Base-by-base conservation (phyloP, 495 filamentous ascomycete species). In the Letharia columbiana region DNA sequence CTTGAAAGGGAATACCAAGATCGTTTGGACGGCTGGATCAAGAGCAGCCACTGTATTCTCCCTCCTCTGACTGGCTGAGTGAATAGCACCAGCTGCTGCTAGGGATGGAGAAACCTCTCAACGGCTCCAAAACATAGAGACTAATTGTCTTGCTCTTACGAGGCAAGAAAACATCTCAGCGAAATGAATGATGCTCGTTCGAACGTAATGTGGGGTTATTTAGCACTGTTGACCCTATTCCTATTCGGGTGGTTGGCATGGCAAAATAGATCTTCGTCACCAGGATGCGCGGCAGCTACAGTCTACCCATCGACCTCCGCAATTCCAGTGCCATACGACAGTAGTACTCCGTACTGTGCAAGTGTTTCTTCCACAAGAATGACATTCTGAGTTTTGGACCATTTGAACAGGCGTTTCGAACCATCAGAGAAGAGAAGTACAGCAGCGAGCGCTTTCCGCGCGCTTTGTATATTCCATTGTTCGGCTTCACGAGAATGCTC, bases 161-260 rank as follows among this genome's bases (percentile, higher is more conserved):
- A 54, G 50, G 33, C 50, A 54, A 31, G 10, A 54, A 28, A 33
- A 54, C 28, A 54, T 33, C 0, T 10, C 50, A 8, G 13, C 33
- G 33, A 37, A 57, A 0, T 37, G 33, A 17, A 57, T 20, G 31
- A 47, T 28, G 2, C 33, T 57, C 13, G 11, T 33, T 56, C 13
- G 49, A 52, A 52, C 13, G 49, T 31, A 52, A 39, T 2, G 54
- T 37, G 54, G 54, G 54, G 54, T 37, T 7, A 9, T 20, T 35
- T 57, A 17, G 33, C 15, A 37, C 11, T 57, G 4, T 57, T 57
- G 31, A 57, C 33, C 4, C 54, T 35, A 57, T 57, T 37, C 54
- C 54, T 57, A 57, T 57, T 37, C 54, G 15, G 54, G 54, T 33
- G 54, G 54, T 57, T 57, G 54, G 31, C 33, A 57, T 57, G 33